These are phyloP conservation scores for Coniochaeta ligniaria DNA, from an alignment of 2,329 filamentous ascomycete genomes.

Conservation along the genomic window DNA sequence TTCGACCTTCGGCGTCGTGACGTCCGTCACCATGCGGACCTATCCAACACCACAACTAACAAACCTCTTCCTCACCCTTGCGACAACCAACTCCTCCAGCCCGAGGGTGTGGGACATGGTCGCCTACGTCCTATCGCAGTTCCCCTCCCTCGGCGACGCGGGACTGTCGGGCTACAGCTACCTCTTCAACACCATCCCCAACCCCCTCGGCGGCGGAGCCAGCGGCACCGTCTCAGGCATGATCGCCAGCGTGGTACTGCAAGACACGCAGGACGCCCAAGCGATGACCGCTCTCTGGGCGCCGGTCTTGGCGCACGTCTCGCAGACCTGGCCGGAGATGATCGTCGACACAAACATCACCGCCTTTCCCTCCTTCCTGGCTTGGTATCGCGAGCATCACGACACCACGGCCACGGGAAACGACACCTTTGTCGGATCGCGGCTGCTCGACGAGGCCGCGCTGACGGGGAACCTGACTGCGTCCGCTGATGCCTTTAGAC, in stretches of 20 bases:
- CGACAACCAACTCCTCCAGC: slow-evolving; percentile 18
- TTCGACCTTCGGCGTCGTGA: slow-evolving; percentile 51
- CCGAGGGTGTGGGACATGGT: slow-evolving; percentile 37
- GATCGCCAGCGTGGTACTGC: slow-evolving; percentile 23
- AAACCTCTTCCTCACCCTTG: slow-evolving; percentile 13
- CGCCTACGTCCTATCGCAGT: slow-evolving; percentile 34
- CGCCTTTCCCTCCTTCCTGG: slow-evolving; percentile 26
- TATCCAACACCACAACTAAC: slow-evolving; percentile 31
- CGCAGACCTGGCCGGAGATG: slow-evolving; percentile 26
- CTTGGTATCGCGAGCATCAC: slow-evolving; percentile 27
- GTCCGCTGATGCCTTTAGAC: slow-evolving; percentile 28
- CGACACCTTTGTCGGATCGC: slow-evolving; percentile 31
- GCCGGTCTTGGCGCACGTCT: slow-evolving; percentile 28
- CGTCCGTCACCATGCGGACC: slow-evolving; percentile 45
- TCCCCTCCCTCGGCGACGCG: slow-evolving; percentile 38
- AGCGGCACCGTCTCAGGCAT: slow-evolving; percentile 25
- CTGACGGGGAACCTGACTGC: slow-evolving; percentile 26
- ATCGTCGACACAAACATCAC: slow-evolving; percentile 2
- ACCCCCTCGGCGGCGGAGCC: slow-evolving; percentile 26
- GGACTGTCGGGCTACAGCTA: slow-evolving; percentile 42
- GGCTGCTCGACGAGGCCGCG: slow-evolving; percentile 30
- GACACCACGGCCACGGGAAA: slow-evolving; percentile 27
- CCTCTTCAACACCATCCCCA: slow-evolving; percentile 29
- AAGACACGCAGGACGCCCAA: slow-evolving; percentile 22
- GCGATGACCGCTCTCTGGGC: slow-evolving; percentile 21